A percentile compares a stretch with the other conserved stretches of the same genome.
phyloP scores from a whole-genome alignment of 257 asterid species.

The Leptodermis oblonga region DNA sequence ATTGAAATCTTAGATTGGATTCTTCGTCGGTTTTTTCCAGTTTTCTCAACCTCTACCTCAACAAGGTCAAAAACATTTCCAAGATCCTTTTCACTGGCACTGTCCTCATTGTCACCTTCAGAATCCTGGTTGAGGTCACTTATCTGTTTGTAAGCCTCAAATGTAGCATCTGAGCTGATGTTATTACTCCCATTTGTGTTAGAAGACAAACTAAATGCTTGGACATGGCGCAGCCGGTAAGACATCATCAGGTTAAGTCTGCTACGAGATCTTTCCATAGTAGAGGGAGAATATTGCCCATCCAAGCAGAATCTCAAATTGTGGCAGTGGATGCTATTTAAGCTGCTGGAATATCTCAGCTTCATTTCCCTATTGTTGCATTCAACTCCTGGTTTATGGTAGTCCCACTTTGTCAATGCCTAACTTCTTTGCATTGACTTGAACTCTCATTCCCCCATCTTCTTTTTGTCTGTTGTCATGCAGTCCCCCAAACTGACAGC shows the following conservation, averaged over 20 bases:
- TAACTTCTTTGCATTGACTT: background rate
- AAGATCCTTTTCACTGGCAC: background rate
- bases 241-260: background rate
- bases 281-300: background rate
- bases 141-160: background rate
- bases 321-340: background rate
- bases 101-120: background rate
- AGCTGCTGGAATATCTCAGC: background rate
- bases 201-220: background rate
- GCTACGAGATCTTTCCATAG: background rate
- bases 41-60: slow-evolving; percentile 51
- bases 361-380: background rate
- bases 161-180: background rate
- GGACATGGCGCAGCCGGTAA: background rate
- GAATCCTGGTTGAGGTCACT: background rate
- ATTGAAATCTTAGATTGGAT: slow-evolving; percentile 57
- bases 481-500: background rate
- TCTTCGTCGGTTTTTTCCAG: slow-evolving; percentile 53
- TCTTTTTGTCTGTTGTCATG: background rate
- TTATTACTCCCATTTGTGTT: background rate
- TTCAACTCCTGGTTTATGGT: background rate
- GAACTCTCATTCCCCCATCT: background rate
- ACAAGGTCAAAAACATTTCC: slow-evolving; percentile 27
- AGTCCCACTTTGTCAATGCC: background rate
- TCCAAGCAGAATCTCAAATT: background rate